These are phyloP conservation scores for Kondoa malvinella DNA, from an alignment of 768 basidiomycete genomes.

Conservation along the genomic window DNA sequence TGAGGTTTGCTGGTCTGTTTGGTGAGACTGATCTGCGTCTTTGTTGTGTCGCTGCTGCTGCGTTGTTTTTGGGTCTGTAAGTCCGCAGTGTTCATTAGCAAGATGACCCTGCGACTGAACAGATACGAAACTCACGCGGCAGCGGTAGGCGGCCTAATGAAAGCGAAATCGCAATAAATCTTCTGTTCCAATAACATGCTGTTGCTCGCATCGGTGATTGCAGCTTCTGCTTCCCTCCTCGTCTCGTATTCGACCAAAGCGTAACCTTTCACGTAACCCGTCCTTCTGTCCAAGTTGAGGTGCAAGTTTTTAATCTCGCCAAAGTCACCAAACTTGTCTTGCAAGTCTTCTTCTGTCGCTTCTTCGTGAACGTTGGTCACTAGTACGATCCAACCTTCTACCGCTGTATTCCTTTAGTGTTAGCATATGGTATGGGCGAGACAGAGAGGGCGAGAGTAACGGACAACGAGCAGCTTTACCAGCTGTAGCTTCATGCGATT, in stretches of 20 bases:
- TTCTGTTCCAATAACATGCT: conserved; percentile 67
- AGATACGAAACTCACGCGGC: neutral
- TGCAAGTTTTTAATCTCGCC: conserved; percentile 97
- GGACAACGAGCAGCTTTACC: conserved; percentile 11
- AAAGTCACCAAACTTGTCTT: conserved; percentile 87
- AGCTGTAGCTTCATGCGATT: conserved; percentile 5
- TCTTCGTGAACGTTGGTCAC: conserved; percentile 96
- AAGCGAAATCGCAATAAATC: conserved; percentile 80
- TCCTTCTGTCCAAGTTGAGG: conserved; percentile 86
- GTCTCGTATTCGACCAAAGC: conserved; percentile 95
- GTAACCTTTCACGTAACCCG: conserved; percentile 99
- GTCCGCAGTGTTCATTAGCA: too few species aligned
- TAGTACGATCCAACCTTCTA: conserved; percentile 97
- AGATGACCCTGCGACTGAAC: neutral
- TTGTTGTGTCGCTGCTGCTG: neutral
- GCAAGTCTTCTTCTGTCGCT: conserved; percentile 90
- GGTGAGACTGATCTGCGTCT: neutral
- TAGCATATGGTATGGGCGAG: neutral
- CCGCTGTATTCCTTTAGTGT: conserved; percentile 41
- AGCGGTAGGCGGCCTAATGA: conserved; percentile 51
- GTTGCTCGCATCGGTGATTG: conserved; percentile 76
- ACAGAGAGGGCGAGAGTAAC: neutral
- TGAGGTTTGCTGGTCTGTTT: neutral
- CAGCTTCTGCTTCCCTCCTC: conserved; percentile 78
- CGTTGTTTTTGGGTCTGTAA: neutral